Percentiles rank a stretch among this genome's conserved stretches.
These are phyloP conservation scores for Fraxinus paxiana DNA, from an alignment of 305 asterid genomes.

Conservation along the genomic window DNA sequence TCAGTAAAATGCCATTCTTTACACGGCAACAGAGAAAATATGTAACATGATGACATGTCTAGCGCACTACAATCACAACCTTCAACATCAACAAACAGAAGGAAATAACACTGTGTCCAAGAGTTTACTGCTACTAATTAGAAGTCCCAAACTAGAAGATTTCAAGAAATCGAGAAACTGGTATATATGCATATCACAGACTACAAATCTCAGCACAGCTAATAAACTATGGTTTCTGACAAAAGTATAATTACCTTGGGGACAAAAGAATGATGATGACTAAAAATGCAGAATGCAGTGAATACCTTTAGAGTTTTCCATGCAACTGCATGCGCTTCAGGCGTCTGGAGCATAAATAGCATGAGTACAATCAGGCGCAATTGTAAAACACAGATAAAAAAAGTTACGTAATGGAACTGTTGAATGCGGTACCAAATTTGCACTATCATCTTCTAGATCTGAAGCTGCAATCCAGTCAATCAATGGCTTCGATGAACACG, in stretches of 20 bases:
- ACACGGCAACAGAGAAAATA: not conserved
- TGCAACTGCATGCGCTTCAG: slow-evolving; percentile 75
- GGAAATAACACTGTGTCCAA: not conserved
- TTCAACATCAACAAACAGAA: not conserved
- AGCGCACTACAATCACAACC: not conserved
- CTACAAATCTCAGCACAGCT: not conserved
- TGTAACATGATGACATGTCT: not conserved
- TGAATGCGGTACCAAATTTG: slow-evolving; percentile 42
- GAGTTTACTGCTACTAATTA: not conserved
- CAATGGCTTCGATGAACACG: slow-evolving; percentile 70
- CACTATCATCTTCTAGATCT: slow-evolving; percentile 88
- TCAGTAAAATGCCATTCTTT: slow-evolving; percentile 1
- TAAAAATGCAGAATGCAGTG: not conserved
- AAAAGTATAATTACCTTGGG: not conserved
- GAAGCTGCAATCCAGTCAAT: slow-evolving; percentile 99
- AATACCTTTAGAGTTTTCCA: slow-evolving; percentile 79
- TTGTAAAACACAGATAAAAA: slow-evolving; percentile 6
- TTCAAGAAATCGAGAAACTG: not conserved
- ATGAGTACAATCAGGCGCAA: slow-evolving; percentile 11
- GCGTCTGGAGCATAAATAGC: slow-evolving; percentile 48
- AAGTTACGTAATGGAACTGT: slow-evolving; percentile 14
- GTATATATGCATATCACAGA: not conserved
- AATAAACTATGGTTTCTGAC: not conserved
- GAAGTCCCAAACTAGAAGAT: not conserved
- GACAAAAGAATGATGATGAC: not conserved